Base-by-base conservation (phyloP, 305 asterid species). In the Fraxinus velutina region DNA sequence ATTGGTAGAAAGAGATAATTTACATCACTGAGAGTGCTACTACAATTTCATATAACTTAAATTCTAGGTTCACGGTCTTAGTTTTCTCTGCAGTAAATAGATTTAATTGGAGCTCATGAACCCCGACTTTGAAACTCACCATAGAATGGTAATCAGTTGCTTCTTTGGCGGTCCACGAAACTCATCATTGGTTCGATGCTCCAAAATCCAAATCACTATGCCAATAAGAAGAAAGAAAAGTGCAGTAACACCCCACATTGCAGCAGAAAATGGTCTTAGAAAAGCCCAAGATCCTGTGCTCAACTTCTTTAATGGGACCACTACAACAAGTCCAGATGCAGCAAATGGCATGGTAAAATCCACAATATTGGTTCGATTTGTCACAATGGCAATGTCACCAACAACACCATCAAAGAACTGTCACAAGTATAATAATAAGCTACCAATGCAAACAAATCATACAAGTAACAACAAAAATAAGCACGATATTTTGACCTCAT, bases 311-410 rank as follows among this genome's bases (percentile, higher is more conserved):
- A 89, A 88, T 0, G 89, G 88, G 70, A 90, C 92, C 72, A 91
- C 93, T 64, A 91, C 90, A 81, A 90, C 92, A 64, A 91, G 93
- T 57, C 93, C 93, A 4, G 92, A 89, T 24, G 88, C 85, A 60
- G 91, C 87, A 47, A 83, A 91, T 2, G 96, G 93, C 87, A 89
- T 93, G n/a, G 96, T 90, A 44, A 91, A 91, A 78, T 91, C 96
- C 73, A 88, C 96, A 12, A 84, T 12, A 32, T 80, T 90, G 3
- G 92, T 90, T 30, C 93, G 87, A 24, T 85, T 88, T 2, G 87
- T 89, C 21, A 88, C 88, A 34, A 89, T 91, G 2, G 91, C 86
- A 66, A 91, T 64, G 79, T 91, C 96, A 9, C 96, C 96, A 30
- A 91, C 93, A 78, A 83, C 96, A 4, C 90, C 96, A 52, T 91